Base-by-base conservation (phyloP, 140 eudicot species). In the Flaveria floridana region DNA sequence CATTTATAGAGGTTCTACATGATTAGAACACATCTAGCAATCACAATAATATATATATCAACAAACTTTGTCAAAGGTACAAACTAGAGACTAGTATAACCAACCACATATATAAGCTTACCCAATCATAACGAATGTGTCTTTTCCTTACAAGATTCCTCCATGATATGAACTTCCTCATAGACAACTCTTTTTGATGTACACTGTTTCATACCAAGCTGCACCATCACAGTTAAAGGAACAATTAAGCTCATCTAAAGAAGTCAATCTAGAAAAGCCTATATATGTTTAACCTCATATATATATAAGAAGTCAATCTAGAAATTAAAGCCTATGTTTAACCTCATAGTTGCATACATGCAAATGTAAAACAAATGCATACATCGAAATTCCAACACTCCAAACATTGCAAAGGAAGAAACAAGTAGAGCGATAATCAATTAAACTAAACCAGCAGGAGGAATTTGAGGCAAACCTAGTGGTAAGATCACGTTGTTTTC, bases 161-260 rank as follows among this genome's bases (percentile, higher is more conserved):
- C 96, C 99, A 88, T 66, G 88, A 83, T 72, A 79, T 86, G 65
- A 86, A 71, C 58, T 80, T 82, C 87, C 85, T 90, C 97, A 94
- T 90, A 81, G 88, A 88, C 81, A 81, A 57, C 68, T 77, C 68
- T 46, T 44, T 70, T 55, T 77, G 82, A 65, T 68, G 78, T 65
- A 74, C 74, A 42, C 72, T 37, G 61, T 75, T 78, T 79, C 92
- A 87, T 86, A 80, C 79, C 80, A 90, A 81, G 69, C 96, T 89
- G 91, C 84, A 87, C 46, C 28, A 73, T 59, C 53, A 70, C 80
- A 68, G 25, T 14, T 67, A 56, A 58, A 73, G 25, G 16, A 65
- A 44, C 53, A 66, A 66, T 15, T 56, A 58, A 79, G 48, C 61
- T 74, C 76, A 80, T 47, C 62, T 59, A 50, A 59, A 59, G 71